phyloP scores from a whole-genome alignment of 495 filamentous ascomycete genomes.

The Lasiosphaeria hispida region DNA sequence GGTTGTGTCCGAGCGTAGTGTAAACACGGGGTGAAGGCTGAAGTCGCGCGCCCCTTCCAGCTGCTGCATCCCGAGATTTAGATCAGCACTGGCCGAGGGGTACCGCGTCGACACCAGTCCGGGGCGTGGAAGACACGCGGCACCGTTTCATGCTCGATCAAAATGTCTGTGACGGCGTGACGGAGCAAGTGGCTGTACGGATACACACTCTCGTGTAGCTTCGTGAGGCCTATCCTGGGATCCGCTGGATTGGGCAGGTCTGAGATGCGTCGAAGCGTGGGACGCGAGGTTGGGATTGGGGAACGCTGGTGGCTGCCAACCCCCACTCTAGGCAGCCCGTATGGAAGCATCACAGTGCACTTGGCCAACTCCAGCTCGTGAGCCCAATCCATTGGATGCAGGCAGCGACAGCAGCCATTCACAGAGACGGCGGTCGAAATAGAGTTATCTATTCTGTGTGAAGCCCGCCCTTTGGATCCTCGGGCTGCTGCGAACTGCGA shows the following conservation, averaged over 20 bases:
- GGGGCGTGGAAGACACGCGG: background rate
- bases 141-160: slow-evolving; percentile 10
- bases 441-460: no score
- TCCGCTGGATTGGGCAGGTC: background rate
- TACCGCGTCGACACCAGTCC: background rate
- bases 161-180: background rate
- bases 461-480: no score
- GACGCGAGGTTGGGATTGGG: background rate
- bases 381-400: no score
- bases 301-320: background rate
- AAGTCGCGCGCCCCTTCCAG: no score
- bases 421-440: no score
- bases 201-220: no score
- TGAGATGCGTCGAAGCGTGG: background rate
- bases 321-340: slow-evolving; percentile 1
- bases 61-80: slow-evolving; percentile 2
- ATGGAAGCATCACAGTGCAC: background rate
- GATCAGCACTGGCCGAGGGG: background rate
- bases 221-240: no score
- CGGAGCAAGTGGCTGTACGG: background rate
- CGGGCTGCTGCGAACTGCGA: no score
- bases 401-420: no score
- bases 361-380: background rate
- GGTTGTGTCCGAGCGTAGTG: no score
- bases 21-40: no score